phyloP scores from a whole-genome alignment of 2,329 filamentous ascomycete species.

The Calonectria multiphialidica region DNA sequence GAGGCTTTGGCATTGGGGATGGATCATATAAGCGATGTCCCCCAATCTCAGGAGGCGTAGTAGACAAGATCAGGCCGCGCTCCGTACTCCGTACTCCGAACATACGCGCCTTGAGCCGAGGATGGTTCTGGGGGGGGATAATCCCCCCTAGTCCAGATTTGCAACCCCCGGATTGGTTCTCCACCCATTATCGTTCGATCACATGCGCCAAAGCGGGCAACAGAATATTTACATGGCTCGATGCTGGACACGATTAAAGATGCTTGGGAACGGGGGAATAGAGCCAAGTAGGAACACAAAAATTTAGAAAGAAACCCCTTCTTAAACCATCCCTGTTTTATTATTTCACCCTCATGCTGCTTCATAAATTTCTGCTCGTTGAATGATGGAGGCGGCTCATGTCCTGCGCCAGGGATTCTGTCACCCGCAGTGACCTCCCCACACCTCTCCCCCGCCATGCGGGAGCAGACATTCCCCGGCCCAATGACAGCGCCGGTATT shows the following conservation, averaged over 20 bases:
- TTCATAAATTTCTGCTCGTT: background rate
- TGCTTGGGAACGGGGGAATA: too few species aligned
- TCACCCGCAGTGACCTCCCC: background rate
- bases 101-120: background rate
- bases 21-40: background rate
- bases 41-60: background rate
- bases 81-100: background rate
- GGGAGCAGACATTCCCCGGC: background rate
- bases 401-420: background rate
- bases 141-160: background rate
- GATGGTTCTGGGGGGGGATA: background rate
- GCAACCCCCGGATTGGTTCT: background rate
- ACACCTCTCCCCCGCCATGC: slow-evolving; percentile 25
- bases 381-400: background rate
- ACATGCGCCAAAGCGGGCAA: slow-evolving; percentile 8
- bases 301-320: too few species aligned
- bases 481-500: slow-evolving; percentile 24
- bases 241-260: background rate
- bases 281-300: too few species aligned
- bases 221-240: background rate
- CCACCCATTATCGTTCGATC: slow-evolving; percentile 5
- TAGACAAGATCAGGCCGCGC: background rate
- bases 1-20: background rate
- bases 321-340: background rate
- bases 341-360: background rate